Evolutionary conservation across 176 grass and related monocot genomes (phyloP).

Genomic region (Raddia distichophylla): DNA sequence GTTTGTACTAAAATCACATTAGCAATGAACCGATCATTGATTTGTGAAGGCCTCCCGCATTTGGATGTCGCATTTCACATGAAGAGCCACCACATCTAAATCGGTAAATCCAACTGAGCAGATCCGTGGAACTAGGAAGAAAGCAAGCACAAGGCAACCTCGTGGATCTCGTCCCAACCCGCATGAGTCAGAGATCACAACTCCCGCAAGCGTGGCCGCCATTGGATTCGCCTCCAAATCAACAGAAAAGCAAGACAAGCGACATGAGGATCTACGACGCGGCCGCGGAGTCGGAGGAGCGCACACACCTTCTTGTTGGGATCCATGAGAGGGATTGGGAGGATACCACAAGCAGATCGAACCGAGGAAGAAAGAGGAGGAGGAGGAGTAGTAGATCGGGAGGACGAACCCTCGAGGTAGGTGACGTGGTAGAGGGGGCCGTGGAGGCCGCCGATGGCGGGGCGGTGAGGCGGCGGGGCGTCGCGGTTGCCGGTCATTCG

Average conservation of each 20-base stretch:
- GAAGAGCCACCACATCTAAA: background rate
- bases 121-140: conserved; percentile 3
- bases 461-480: too few relatives aligned
- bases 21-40: background rate
- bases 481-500: too few relatives aligned
- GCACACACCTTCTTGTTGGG: background rate
- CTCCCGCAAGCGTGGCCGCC: background rate
- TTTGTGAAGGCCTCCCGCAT: background rate
- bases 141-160: background rate
- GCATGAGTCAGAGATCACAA: background rate
- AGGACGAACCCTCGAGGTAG: background rate
- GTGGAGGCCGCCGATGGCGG: conserved; percentile 47
- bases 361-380: too few relatives aligned
- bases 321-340: too few relatives aligned
- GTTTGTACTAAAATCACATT: background rate
- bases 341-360: too few relatives aligned
- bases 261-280: background rate
- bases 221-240: background rate
- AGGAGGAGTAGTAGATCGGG: too few relatives aligned
- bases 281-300: background rate
- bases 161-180: background rate
- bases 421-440: conserved; percentile 56
- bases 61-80: background rate
- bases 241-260: background rate
- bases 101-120: background rate